Evolutionary conservation across 257 asterid species (phyloP).

Genomic region (Phtheirospermum japonicum): DNA sequence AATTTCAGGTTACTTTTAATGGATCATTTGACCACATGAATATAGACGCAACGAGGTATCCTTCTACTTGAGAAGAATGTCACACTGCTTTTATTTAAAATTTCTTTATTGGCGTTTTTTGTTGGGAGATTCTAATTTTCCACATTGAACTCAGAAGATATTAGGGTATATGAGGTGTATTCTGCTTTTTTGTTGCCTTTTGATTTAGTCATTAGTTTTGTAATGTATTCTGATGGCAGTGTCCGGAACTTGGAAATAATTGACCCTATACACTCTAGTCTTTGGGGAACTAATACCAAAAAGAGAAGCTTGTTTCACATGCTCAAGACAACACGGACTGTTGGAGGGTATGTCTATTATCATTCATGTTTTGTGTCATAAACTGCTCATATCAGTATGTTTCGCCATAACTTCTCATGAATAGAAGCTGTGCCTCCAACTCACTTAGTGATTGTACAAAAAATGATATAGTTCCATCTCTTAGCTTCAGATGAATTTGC

Average conservation of each 20-base stretch:
- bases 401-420: conserved; percentile 13
- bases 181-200: conserved; percentile 6
- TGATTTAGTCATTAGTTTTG: conserved; percentile 17
- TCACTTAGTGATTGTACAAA: conserved; percentile 12
- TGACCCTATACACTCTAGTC: conserved; percentile 81
- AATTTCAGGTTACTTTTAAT: conserved; percentile 82
- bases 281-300: conserved; percentile 69
- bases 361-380: conserved; percentile 25
- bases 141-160: conserved; percentile 8
- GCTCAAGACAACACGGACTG: conserved; percentile 92
- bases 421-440: conserved; percentile 20
- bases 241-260: conserved; percentile 94
- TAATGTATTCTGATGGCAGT: conserved; percentile 46
- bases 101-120: conserved; percentile 3
- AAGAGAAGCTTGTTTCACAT: conserved; percentile 91
- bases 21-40: conserved; percentile 99
- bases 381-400: conserved; percentile 23
- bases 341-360: conserved; percentile 77
- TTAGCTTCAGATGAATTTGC: conserved; percentile 13
- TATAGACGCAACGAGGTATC: conserved; percentile 91
- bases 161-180: conserved; percentile 5
- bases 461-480: conserved; percentile 1
- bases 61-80: conserved; percentile 25
- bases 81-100: conserved; percentile 14
- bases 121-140: conserved; percentile 21